Conservation (phyloP, 176 grass and related monocot genomes). For the Dactylis glomerata region DNA sequence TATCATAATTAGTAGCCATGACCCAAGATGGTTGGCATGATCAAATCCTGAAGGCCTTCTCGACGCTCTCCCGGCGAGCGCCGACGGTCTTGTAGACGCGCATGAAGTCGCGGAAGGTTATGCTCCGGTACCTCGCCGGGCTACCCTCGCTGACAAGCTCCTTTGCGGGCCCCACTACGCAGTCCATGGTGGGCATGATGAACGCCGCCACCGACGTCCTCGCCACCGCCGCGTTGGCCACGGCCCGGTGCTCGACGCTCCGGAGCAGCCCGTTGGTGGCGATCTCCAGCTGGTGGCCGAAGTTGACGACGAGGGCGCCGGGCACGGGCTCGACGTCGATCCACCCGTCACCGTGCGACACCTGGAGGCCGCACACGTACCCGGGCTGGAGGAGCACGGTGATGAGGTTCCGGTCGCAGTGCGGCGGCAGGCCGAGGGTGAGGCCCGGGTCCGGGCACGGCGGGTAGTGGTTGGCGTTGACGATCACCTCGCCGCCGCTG, state of each 20-base stretch:
- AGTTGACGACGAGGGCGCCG: slow-evolving; percentile 37
- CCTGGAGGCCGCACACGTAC: slow-evolving; percentile 35
- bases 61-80: slow-evolving; percentile 40
- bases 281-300: slow-evolving; percentile 59
- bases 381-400: slow-evolving; percentile 42
- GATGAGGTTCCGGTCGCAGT: slow-evolving; percentile 3
- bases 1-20: too few species aligned
- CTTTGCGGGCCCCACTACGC: slow-evolving; percentile 9
- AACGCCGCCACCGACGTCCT: slow-evolving; percentile 37
- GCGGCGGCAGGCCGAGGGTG: background rate
- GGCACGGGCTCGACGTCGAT: slow-evolving; percentile 25
- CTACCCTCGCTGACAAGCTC: slow-evolving; percentile 11
- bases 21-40: background rate
- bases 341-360: slow-evolving; percentile 26
- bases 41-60: slow-evolving; percentile 53
- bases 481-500: slow-evolving; percentile 1
- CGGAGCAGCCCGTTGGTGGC: slow-evolving; percentile 50
- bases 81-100: slow-evolving; percentile 39
- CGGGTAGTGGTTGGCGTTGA: slow-evolving; percentile 45
- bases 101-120: slow-evolving; percentile 61
- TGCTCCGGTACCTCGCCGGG: slow-evolving; percentile 27
- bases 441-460: slow-evolving; percentile 19
- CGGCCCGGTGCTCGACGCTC: slow-evolving; percentile 46
- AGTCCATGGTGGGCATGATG: slow-evolving; percentile 48
- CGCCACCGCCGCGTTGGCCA: slow-evolving; percentile 11